Percentiles rank a stretch among this genome's conserved stretches.
phyloP scores from a whole-genome alignment of 768 basidiomycete genomes.

The Psilocybe azurescens region DNA sequence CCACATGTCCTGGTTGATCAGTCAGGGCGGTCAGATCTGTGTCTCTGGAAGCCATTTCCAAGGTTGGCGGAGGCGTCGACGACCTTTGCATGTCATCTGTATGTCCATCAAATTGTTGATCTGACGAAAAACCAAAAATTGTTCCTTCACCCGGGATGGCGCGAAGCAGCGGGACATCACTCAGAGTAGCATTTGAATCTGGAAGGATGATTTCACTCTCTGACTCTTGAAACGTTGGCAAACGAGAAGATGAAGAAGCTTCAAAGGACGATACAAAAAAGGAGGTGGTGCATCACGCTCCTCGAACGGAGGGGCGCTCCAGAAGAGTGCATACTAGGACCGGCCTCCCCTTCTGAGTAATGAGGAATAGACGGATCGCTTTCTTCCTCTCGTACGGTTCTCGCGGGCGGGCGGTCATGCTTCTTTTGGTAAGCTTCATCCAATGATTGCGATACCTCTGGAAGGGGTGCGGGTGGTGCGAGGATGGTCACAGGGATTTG shows the following conservation, averaged over 20 bases:
- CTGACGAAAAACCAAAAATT: slow-evolving; percentile 72
- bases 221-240: slow-evolving; percentile 83
- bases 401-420: slow-evolving; percentile 79
- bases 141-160: slow-evolving; percentile 75
- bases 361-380: slow-evolving; percentile 61
- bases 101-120: slow-evolving; percentile 85
- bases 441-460: slow-evolving; percentile 73
- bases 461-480: slow-evolving; percentile 78
- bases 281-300: slow-evolving; percentile 81
- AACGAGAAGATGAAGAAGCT: slow-evolving; percentile 60
- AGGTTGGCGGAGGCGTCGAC: slow-evolving; percentile 74
- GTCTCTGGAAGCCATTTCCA: slow-evolving; percentile 77
- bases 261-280: slow-evolving; percentile 61
- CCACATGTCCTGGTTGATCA: slow-evolving; percentile 53
- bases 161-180: slow-evolving; percentile 33
- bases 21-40: slow-evolving; percentile 72
- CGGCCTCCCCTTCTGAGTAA: slow-evolving; percentile 75
- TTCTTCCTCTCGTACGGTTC: slow-evolving; percentile 75
- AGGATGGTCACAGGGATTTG: slow-evolving; percentile 74
- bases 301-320: slow-evolving; percentile 86
- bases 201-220: slow-evolving; percentile 80
- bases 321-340: slow-evolving; percentile 69
- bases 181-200: slow-evolving; percentile 42
- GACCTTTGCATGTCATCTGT: slow-evolving; percentile 67
- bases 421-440: slow-evolving; percentile 87